phyloP scores from a whole-genome alignment of 192 early-diverging fungal species.

The Coemansia sp. region DNA sequence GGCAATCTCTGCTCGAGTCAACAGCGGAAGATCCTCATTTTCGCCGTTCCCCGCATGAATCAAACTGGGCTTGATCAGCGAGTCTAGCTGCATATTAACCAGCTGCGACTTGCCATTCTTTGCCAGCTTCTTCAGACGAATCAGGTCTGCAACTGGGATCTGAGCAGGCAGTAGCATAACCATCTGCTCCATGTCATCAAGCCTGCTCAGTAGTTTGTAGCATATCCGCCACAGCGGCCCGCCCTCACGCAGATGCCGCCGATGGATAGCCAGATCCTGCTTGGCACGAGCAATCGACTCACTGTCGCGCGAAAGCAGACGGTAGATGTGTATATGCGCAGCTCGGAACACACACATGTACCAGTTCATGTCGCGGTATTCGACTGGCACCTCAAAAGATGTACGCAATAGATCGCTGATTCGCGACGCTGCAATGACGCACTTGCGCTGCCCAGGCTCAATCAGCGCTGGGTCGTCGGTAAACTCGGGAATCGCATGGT shows the following conservation, averaged over 20 bases:
- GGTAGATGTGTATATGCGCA: constrained; percentile 47
- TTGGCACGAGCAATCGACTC: constrained; percentile 45
- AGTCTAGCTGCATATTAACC: constrained; percentile 52
- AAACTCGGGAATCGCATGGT: constrained; percentile 51
- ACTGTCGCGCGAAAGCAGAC: constrained; percentile 38
- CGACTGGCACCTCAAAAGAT: constrained; percentile 46
- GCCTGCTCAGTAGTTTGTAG: constrained; percentile 47
- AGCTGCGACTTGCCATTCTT: constrained; percentile 49
- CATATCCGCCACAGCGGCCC: constrained; percentile 49
- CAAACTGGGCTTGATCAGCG: constrained; percentile 46
- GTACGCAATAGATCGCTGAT: constrained; percentile 48
- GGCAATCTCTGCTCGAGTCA: constrained; percentile 20
- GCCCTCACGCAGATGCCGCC: constrained; percentile 47
- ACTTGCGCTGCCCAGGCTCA: constrained; percentile 51
- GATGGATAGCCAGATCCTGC: constrained; percentile 53
- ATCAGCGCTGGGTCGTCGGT: constrained; percentile 42
- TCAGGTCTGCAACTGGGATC: constrained; percentile 44
- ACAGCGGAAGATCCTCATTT: constrained; percentile 44
- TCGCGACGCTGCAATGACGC: constrained; percentile 47
- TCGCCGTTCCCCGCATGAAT: constrained; percentile 36
- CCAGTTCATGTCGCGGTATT: constrained; percentile 51
- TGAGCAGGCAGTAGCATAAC: constrained; percentile 50
- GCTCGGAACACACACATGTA: constrained; percentile 55
- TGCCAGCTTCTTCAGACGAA: constrained; percentile 41
- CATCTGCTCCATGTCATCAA: constrained; percentile 57